These are phyloP conservation scores for Trichoderma hamatum DNA, from an alignment of 2,329 filamentous ascomycete species.

Conservation along the genomic window DNA sequence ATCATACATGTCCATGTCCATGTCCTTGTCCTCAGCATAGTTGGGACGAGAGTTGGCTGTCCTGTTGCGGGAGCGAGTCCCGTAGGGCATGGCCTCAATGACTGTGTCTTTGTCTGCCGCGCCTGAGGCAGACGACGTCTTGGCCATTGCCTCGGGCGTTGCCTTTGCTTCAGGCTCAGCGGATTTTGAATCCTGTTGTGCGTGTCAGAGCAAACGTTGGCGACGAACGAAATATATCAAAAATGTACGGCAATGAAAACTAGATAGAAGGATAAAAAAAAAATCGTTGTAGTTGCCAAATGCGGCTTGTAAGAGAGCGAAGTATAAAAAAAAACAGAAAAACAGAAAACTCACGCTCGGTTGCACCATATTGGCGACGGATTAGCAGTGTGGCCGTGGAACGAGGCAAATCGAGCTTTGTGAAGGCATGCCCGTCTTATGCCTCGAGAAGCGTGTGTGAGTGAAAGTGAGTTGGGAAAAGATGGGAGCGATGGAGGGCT, in stretches of 20 bases:
- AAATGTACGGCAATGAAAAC: neutral
- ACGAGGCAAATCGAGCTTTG: conserved; percentile 36
- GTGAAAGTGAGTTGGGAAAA: conserved; percentile 6
- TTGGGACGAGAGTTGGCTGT: conserved; percentile 80
- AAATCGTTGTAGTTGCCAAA: neutral
- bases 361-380: conserved; percentile 45
- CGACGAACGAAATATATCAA: conserved; percentile 1
- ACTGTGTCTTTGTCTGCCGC: conserved; percentile 53
- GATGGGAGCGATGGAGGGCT: conserved; percentile 33
- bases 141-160: conserved; percentile 46
- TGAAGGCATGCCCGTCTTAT: conserved; percentile 37
- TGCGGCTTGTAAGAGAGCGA: conserved; percentile 14
- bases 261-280: neutral
- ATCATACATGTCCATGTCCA: conserved; percentile 85
- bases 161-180: conserved; percentile 41
- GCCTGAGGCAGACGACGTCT: conserved; percentile 53
- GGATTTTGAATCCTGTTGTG: conserved; percentile 41
- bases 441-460: conserved; percentile 17
- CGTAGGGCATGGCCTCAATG: conserved; percentile 71
- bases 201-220: conserved; percentile 31
- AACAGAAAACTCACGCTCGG: conserved; percentile 41
- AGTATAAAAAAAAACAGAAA: conserved; percentile 24
- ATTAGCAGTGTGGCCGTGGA: conserved; percentile 42
- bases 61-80: conserved; percentile 91
- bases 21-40: conserved; percentile 91